Evolutionary conservation across 805 yeast genomes (phyloP).

Genomic region (Metschnikowia lachancei): DNA sequence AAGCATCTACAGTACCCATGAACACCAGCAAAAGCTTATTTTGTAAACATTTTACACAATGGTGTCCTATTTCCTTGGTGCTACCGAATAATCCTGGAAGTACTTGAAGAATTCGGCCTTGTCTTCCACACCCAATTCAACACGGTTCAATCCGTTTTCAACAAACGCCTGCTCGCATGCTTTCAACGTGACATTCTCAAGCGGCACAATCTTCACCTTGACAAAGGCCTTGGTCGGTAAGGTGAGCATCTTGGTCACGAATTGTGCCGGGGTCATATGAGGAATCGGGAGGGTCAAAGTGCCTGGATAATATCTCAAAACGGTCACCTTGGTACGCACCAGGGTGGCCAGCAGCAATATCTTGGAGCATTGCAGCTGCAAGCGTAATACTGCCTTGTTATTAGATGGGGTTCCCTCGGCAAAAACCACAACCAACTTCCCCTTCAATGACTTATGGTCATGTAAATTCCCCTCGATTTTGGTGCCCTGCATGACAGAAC

Average conservation of each 20-base stretch:
- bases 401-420: constrained; percentile 86
- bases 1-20: too few species aligned
- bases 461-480: constrained; percentile 11
- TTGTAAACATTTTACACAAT: too few species aligned
- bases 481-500: constrained; percentile 6
- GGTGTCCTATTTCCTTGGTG: constrained; percentile 3
- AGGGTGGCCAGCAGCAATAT: constrained; percentile 6
- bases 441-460: constrained; percentile 27
- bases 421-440: constrained; percentile 54
- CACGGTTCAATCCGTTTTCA: constrained; percentile 31
- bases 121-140: constrained; percentile 30
- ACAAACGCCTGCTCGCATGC: constrained; percentile 29
- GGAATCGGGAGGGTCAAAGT: constrained; percentile 40
- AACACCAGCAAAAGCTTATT: background rate
- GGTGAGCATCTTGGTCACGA: constrained; percentile 25
- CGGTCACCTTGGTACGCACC: constrained; percentile 34
- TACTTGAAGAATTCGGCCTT: constrained; percentile 30
- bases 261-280: constrained; percentile 19
- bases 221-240: constrained; percentile 24
- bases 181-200: constrained; percentile 18
- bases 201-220: constrained; percentile 29
- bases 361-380: constrained; percentile 27
- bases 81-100: constrained; percentile 12
- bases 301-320: constrained; percentile 39
- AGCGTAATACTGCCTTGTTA: constrained; percentile 70